These are phyloP conservation scores for Pythium vanterpoolii DNA, from an alignment of 352 stramenopile genomes.

Conservation along the genomic window DNA sequence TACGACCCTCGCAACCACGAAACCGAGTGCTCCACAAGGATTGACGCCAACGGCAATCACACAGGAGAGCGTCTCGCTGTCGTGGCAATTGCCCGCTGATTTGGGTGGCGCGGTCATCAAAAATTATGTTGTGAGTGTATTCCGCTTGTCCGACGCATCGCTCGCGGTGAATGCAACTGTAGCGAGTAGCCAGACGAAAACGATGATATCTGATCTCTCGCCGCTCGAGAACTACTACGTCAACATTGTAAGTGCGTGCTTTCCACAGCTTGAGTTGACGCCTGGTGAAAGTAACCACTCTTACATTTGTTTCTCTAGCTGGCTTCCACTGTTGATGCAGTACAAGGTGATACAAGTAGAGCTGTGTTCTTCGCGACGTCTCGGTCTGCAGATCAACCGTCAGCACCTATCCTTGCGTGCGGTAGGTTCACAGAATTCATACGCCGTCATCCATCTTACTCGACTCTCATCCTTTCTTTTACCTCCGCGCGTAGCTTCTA, in stretches of 20 bases:
- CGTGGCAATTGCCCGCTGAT: conserved; percentile 38
- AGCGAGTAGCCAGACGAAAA: conserved; percentile 17
- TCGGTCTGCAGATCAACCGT: conserved; percentile 30
- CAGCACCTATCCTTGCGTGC: conserved; percentile 41
- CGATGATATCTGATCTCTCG: conserved; percentile 24
- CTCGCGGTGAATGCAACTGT: background rate
- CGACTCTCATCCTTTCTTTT: background rate
- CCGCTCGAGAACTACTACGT: conserved; percentile 34
- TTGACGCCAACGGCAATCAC: conserved; percentile 15
- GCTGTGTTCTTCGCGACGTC: conserved; percentile 42
- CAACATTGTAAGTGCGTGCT: conserved; percentile 38
- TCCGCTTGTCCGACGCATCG: conserved; percentile 1
- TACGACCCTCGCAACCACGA: conserved; percentile 28
- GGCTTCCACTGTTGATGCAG: conserved; percentile 26
- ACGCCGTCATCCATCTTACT: background rate
- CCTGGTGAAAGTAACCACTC: background rate
- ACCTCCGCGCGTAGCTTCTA: conserved; percentile 1
- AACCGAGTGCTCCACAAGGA: conserved; percentile 32
- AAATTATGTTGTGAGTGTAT: conserved; percentile 33
- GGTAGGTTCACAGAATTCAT: conserved; percentile 25
- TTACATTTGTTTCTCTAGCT: conserved; percentile 27
- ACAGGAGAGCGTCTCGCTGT: conserved; percentile 20
- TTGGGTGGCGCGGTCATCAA: conserved; percentile 44
- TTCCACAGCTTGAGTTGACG: background rate
- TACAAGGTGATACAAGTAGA: conserved; percentile 32